phyloP scores from a whole-genome alignment of 2,329 filamentous ascomycete genomes.

The Exophiala sideris region DNA sequence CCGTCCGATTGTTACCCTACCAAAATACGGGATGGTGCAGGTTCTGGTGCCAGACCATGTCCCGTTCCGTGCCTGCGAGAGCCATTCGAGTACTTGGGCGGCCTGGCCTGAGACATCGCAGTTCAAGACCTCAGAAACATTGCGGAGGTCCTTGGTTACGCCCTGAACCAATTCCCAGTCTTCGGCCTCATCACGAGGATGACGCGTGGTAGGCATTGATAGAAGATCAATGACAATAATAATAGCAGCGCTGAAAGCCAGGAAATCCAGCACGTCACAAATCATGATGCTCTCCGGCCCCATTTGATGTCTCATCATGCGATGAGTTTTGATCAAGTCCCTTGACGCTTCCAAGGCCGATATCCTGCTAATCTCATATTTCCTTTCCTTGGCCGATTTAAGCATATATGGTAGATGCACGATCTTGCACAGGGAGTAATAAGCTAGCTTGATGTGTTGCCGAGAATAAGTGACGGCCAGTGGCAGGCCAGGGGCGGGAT shows the following conservation, averaged over 20 bases:
- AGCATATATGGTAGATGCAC: neutral
- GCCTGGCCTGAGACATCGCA: neutral
- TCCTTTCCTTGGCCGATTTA: neutral
- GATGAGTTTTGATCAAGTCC: neutral
- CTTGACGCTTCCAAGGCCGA: neutral
- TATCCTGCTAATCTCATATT: neutral
- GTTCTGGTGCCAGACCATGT: neutral
- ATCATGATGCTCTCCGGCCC: neutral
- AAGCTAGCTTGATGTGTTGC: neutral
- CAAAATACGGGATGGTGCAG: neutral
- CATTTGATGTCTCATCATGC: neutral
- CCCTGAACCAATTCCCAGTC: neutral
- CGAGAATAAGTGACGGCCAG: neutral
- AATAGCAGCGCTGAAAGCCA: neutral
- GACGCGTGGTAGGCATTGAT: neutral
- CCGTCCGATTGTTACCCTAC: neutral
- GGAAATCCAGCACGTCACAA: neutral
- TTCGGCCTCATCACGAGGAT: neutral
- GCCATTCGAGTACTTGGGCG: neutral
- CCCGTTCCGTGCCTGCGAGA: neutral
- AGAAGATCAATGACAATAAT: neutral
- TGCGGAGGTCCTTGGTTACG: neutral
- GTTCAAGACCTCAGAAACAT: neutral
- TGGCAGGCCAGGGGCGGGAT: neutral
- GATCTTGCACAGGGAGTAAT: neutral